Conservation (phyloP, 2,329 filamentous ascomycete genomes). For the Bipolaris oryzae region DNA sequence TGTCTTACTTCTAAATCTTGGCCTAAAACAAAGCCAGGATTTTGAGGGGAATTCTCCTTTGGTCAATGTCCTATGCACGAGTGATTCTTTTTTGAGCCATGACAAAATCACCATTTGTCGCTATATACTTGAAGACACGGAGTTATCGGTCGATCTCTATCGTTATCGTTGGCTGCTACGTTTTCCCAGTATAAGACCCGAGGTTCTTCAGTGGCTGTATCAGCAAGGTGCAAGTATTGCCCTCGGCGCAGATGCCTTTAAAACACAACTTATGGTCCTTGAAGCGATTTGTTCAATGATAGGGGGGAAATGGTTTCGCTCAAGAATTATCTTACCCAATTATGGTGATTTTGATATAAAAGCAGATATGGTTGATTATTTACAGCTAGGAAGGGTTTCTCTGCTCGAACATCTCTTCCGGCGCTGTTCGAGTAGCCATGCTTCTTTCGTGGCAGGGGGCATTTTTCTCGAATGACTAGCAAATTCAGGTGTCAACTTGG, state of each 20-base stretch:
- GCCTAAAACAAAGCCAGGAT: neutral
- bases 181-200: too few relatives aligned
- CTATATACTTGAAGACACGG: neutral
- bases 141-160: neutral
- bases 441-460: neutral
- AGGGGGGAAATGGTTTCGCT: too few relatives aligned
- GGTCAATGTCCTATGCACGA: too few relatives aligned
- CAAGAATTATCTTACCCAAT: too few relatives aligned
- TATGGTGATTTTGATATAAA: neutral
- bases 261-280: too few relatives aligned
- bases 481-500: constrained; percentile 1
- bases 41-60: neutral
- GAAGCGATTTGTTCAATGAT: too few relatives aligned
- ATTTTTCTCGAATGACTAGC: neutral
- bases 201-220: neutral
- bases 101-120: neutral
- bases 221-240: neutral
- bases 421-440: too few relatives aligned
- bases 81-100: too few relatives aligned
- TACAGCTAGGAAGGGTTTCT: neutral
- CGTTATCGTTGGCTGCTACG: too few relatives aligned
- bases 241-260: neutral
- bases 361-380: neutral
- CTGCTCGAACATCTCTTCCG: neutral
- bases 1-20: neutral